A percentile compares a stretch with the other conserved stretches of the same genome.
Conservation (phyloP, 2,329 filamentous ascomycete genomes). For the Curvularia spicifera region DNA sequence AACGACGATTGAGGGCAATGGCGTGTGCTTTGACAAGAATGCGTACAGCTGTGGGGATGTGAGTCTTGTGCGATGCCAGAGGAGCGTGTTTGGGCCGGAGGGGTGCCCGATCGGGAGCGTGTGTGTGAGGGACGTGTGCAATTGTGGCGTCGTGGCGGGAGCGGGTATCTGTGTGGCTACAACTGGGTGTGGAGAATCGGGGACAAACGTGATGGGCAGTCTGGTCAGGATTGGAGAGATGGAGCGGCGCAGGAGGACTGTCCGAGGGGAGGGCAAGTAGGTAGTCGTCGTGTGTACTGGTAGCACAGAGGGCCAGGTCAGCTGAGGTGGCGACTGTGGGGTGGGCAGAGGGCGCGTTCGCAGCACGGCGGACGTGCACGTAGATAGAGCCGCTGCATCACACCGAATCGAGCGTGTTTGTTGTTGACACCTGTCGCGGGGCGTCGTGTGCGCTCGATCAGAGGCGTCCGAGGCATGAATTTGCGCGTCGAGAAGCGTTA, state of each 20-base stretch:
- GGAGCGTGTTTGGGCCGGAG: constrained; percentile 4
- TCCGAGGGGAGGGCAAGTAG: constrained; percentile 4
- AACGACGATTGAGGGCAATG: constrained; percentile 26
- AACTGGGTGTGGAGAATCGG: constrained; percentile 26
- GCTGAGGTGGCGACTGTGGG: too few relatives aligned
- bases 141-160: constrained; percentile 16
- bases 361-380: too few relatives aligned
- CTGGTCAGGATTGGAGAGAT: constrained; percentile 23
- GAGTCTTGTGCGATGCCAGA: constrained; percentile 8
- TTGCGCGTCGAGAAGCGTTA: constrained; percentile 9
- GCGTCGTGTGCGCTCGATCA: background rate
- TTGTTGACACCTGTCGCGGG: background rate
- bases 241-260: constrained; percentile 20
- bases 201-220: constrained; percentile 19
- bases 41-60: constrained; percentile 22
- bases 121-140: constrained; percentile 29
- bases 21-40: constrained; percentile 41
- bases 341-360: too few relatives aligned
- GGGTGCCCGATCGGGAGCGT: constrained; percentile 26
- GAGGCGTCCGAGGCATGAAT: constrained; percentile 9
- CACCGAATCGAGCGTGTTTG: background rate
- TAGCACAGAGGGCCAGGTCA: too few relatives aligned
- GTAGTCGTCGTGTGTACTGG: background rate
- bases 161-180: constrained; percentile 31
- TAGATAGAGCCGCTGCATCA: too few relatives aligned